phyloP scores from a whole-genome alignment of 2,329 filamentous ascomycete species.

The Tolypocladium tropicale region DNA sequence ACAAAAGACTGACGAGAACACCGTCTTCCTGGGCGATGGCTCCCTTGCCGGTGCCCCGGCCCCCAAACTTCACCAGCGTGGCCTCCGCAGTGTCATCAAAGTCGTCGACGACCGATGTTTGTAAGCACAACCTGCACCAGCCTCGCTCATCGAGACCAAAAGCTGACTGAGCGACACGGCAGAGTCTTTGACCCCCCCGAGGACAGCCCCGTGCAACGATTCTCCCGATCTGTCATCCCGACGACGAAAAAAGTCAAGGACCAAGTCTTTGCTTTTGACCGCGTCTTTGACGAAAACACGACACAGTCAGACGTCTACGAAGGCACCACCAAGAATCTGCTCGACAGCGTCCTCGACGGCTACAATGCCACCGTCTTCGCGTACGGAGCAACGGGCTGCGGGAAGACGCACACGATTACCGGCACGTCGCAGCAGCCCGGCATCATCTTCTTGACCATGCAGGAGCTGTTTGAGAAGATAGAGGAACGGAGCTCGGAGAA shows the following conservation, averaged over 20 bases:
- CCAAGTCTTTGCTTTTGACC: constrained; percentile 93
- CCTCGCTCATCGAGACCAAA: neutral
- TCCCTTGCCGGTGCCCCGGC: constrained; percentile 80
- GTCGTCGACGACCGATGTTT: constrained; percentile 93
- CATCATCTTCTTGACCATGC: constrained; percentile 98
- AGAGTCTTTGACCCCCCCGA: constrained; percentile 97
- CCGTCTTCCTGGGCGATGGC: constrained; percentile 90
- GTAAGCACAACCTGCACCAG: constrained; percentile 43
- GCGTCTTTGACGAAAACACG: constrained; percentile 92
- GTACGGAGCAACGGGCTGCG: constrained; percentile 94
- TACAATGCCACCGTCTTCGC: constrained; percentile 99
- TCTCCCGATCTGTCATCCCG: constrained; percentile 70
- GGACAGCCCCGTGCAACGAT: constrained; percentile 82
- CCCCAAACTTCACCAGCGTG: constrained; percentile 76
- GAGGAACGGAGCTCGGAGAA: constrained; percentile 79
- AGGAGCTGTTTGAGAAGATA: constrained; percentile 95
- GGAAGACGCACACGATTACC: constrained; percentile 96
- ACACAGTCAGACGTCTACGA: constrained; percentile 93
- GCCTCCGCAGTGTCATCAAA: constrained; percentile 86
- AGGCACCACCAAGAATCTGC: constrained; percentile 74
- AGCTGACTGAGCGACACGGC: constrained; percentile 11
- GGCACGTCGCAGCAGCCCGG: constrained; percentile 87
- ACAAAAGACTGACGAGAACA: constrained; percentile 67
- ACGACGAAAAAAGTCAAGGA: constrained; percentile 91
- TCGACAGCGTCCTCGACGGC: constrained; percentile 91